phyloP scores from a whole-genome alignment of 441 rosid genomes.

The Corymbia calophylla region DNA sequence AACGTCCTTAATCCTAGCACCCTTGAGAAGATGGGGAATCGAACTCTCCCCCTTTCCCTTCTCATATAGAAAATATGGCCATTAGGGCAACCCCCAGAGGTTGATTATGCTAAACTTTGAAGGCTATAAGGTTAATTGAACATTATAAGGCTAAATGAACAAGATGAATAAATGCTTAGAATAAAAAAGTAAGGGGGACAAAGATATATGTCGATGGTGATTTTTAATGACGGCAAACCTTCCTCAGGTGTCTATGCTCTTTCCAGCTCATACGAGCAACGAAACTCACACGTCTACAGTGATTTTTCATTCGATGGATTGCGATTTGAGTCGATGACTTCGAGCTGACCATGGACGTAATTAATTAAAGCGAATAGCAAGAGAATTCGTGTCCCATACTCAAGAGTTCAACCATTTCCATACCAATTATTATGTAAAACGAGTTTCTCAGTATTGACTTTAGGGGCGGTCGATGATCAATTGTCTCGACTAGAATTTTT shows the following conservation, averaged over 20 bases:
- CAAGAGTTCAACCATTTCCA: background rate
- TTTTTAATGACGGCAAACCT: background rate
- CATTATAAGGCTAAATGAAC: background rate
- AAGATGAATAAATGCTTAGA: background rate
- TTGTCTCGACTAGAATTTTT: background rate
- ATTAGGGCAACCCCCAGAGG: accelerated
- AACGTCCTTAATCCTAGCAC: accelerated
- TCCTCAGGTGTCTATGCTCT: background rate
- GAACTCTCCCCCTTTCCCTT: no score
- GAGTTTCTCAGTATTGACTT: background rate
- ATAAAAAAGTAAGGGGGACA: background rate
- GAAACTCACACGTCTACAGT: background rate
- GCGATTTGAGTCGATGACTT: background rate
- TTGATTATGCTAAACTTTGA: background rate
- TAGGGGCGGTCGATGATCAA: background rate
- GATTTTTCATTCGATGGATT: background rate
- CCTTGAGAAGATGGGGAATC: no score
- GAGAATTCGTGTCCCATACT: background rate
- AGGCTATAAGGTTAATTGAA: background rate
- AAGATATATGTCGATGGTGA: background rate
- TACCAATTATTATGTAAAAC: no score
- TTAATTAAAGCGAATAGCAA: background rate
- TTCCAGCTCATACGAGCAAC: background rate
- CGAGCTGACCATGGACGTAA: background rate
- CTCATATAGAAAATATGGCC: no score